These are phyloP conservation scores for Suillus discolor DNA, from an alignment of 768 basidiomycete species.

Conservation along the genomic window DNA sequence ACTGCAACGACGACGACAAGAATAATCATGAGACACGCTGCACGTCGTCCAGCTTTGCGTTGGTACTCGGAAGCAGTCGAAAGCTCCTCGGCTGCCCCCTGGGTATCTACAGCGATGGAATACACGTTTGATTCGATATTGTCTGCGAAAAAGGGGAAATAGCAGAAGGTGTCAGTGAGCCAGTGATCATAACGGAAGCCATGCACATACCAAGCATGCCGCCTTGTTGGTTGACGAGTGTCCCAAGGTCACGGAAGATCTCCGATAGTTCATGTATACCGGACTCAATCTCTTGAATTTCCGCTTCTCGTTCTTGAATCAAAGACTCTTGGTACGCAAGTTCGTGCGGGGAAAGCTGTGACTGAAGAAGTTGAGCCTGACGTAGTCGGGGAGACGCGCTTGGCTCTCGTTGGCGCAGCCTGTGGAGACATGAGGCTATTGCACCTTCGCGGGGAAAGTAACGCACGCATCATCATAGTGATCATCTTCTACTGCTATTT, in stretches of 20 bases:
- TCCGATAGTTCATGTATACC: conserved; percentile 96
- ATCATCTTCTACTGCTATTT: conserved; percentile 76
- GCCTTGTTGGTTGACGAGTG: conserved; percentile 92
- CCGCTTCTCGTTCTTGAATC: conserved; percentile 78
- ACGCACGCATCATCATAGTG: conserved; percentile 17
- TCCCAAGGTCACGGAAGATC: conserved; percentile 96
- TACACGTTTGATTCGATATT: conserved; percentile 95
- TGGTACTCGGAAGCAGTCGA: conserved; percentile 91
- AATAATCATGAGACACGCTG: conserved; percentile 88
- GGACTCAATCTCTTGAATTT: conserved; percentile 95
- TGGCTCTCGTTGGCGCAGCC: conserved; percentile 31
- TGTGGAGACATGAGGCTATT: neutral
- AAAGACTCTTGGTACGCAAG: conserved; percentile 95
- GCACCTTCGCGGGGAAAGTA: neutral
- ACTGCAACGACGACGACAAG: conserved; percentile 84
- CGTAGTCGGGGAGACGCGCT: conserved; percentile 57
- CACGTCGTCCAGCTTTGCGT: conserved; percentile 87
- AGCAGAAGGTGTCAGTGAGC: neutral
- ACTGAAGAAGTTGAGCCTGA: conserved; percentile 71
- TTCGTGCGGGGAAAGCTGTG: conserved; percentile 86
- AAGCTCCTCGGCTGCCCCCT: conserved; percentile 83
- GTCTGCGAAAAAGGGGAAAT: conserved; percentile 50
- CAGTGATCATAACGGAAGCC: neutral
- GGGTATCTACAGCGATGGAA: conserved; percentile 81
- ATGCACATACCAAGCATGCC: conserved; percentile 80